Conservation (phyloP, 176 grass and related monocot genomes). For the Themeda triandra region DNA sequence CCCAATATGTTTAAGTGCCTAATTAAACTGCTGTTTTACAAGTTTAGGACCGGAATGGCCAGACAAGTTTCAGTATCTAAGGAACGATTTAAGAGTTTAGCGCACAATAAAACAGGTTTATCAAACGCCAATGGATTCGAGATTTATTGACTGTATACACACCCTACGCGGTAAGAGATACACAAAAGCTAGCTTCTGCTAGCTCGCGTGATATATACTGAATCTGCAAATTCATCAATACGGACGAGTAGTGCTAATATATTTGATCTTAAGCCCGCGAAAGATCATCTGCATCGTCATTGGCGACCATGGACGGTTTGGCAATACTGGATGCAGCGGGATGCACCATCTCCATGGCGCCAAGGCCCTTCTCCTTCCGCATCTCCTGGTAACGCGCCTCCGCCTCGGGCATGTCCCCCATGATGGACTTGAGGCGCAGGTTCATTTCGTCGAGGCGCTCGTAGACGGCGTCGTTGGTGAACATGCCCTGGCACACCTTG, state of each 20-base stretch:
- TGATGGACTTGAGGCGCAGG: slow-evolving; percentile 39
- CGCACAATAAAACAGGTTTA: too few species aligned
- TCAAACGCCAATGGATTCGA: too few species aligned
- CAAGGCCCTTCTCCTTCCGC: neutral
- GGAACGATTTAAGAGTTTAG: too few species aligned
- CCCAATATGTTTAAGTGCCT: too few species aligned
- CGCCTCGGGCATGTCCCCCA: slow-evolving; percentile 51
- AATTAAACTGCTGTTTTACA: too few species aligned
- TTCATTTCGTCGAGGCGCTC: slow-evolving; percentile 52
- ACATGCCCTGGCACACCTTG: slow-evolving; percentile 50
- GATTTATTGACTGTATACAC: neutral
- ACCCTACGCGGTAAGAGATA: neutral
- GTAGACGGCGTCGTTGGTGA: slow-evolving; percentile 59
- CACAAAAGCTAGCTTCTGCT: neutral
- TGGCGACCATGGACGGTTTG: neutral
- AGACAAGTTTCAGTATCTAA: too few species aligned
- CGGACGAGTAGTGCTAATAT: neutral
- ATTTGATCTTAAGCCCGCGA: neutral
- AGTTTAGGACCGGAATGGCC: too few species aligned
- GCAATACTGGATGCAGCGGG: neutral
- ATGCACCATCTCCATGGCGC: slow-evolving; percentile 2
- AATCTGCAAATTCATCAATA: neutral
- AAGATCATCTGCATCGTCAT: neutral
- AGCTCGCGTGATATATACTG: neutral
- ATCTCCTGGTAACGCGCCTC: slow-evolving; percentile 31